phyloP scores from a whole-genome alignment of 306 rosid genomes.

The Cucumis hystrix region DNA sequence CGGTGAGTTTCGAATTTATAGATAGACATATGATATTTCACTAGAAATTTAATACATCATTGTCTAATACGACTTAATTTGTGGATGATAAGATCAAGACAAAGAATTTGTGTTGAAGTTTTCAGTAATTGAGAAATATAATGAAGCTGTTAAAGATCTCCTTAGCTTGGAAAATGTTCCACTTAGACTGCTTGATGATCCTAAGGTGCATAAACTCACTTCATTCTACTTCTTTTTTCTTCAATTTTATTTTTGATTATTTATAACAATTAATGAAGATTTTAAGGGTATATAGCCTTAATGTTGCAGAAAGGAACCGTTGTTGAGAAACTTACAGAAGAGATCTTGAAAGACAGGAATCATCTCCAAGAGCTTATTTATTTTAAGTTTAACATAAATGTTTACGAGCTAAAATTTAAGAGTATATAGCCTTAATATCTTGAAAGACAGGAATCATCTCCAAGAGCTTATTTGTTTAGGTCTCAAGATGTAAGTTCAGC shows the following conservation, averaged over 20 bases:
- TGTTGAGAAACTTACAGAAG: constrained; percentile 75
- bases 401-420: too few species aligned
- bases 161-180: constrained; percentile 33
- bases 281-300: not conserved
- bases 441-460: too few species aligned
- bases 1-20: constrained; percentile 19
- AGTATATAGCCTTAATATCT: too few species aligned
- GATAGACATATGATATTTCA: not conserved
- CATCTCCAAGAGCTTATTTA: too few species aligned
- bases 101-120: constrained; percentile 61
- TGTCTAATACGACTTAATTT: too few species aligned
- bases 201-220: constrained; percentile 46
- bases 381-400: too few species aligned
- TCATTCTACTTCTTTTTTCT: not conserved
- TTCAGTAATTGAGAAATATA: constrained; percentile 88
- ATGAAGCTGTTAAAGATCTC: constrained; percentile 82
- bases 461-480: too few species aligned
- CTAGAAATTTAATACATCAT: too few species aligned
- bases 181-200: constrained; percentile 80
- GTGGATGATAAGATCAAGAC: constrained; percentile 42
- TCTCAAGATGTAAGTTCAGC: too few species aligned
- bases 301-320: constrained; percentile 67
- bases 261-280: constrained; percentile 5
- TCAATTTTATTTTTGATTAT: too few species aligned
- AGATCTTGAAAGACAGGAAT: constrained; percentile 39